Evolutionary conservation across 495 filamentous ascomycete species (phyloP), one percentile per base, ranked within the genome.

Genomic region (Neurospora africana): DNA sequence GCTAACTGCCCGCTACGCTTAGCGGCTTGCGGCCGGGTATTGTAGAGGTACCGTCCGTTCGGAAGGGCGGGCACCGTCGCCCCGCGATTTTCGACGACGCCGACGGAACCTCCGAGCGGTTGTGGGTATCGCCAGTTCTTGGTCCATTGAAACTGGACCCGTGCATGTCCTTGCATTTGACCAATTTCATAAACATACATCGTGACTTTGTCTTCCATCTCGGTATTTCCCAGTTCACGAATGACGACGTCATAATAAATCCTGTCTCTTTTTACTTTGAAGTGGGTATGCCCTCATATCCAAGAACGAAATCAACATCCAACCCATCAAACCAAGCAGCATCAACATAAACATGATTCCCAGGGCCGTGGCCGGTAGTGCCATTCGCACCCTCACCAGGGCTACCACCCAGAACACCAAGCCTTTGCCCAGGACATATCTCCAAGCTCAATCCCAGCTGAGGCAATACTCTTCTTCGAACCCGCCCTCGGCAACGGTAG

Each of bases 401-500:
- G 30, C 27, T 10, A 65, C 53, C 15, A 65, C 27, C 5, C 53
- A 33, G 27, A 65, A 33, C 30, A 65, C 27, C 53, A 65, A 65
- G 53, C 53, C 53, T 9, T 65, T 15, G 53, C 6, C 53, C 27
- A 65, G 53, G 53, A 33, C 53, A 65, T 65, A 65, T 19, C 7
- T 30, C 13, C 53, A 65, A 17, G 8, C 30, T 30, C 68, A 23
- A 5, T 35, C 58, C 38, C 71, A 70, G 43, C 40, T 73, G 21
- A 71, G 73, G 65, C 40, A 30, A 19, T 73, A 76, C 68, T 74
- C 74, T 8, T 69, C 53, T 35, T 65, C 53, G 15, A 30, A 65
- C 35, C 68, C 37, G 47, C 72, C 69, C 33, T 75, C 75, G 17
- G 33, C 71, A 69, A 76, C 75, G 10, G 70, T 74, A 76, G 8